A percentile compares a stretch with the other conserved stretches of the same genome.
phyloP scores from a whole-genome alignment of 1,139 yeast genomes.

The Magnusiomyces sp. region DNA sequence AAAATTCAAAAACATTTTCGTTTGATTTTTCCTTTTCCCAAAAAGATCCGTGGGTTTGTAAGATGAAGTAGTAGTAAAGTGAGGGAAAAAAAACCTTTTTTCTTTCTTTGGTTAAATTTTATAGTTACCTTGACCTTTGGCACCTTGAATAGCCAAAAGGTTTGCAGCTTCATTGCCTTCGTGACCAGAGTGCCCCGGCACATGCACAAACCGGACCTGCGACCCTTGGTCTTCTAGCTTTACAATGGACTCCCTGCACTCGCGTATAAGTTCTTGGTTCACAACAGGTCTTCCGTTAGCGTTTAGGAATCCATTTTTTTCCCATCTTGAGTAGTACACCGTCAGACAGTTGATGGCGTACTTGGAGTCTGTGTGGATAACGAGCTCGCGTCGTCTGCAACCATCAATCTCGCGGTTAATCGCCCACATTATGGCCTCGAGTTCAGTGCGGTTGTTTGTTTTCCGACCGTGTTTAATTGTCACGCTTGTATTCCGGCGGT shows the following conservation, averaged over 20 bases:
- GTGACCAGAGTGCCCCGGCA: slow-evolving; percentile 62
- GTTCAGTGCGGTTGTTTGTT: slow-evolving; percentile 79
- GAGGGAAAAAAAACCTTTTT: too few species aligned
- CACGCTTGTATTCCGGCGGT: slow-evolving; percentile 46
- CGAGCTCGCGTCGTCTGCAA: background rate
- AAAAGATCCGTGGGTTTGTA: too few species aligned
- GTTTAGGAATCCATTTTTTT: slow-evolving; percentile 44
- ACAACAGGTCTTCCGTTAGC: slow-evolving; percentile 39
- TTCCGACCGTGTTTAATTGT: slow-evolving; percentile 42
- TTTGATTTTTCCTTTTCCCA: too few species aligned
- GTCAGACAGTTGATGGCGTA: slow-evolving; percentile 45
- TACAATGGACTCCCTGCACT: slow-evolving; percentile 21
- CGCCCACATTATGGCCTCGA: slow-evolving; percentile 56
- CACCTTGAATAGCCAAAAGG: slow-evolving; percentile 55
- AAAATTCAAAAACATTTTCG: too few species aligned
- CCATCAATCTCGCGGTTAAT: slow-evolving; percentile 23
- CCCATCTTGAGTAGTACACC: slow-evolving; percentile 49
- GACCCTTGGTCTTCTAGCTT: slow-evolving; percentile 29
- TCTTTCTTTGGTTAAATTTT: too few species aligned
- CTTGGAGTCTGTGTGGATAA: slow-evolving; percentile 48
- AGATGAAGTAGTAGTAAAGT: too few species aligned
- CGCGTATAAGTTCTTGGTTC: slow-evolving; percentile 44
- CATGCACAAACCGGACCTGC: slow-evolving; percentile 45
- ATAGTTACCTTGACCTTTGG: too few species aligned
- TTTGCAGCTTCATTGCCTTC: slow-evolving; percentile 78